Evolutionary conservation across 1,284 basidiomycete species (phyloP).

Genomic region (Irpex lacteus): DNA sequence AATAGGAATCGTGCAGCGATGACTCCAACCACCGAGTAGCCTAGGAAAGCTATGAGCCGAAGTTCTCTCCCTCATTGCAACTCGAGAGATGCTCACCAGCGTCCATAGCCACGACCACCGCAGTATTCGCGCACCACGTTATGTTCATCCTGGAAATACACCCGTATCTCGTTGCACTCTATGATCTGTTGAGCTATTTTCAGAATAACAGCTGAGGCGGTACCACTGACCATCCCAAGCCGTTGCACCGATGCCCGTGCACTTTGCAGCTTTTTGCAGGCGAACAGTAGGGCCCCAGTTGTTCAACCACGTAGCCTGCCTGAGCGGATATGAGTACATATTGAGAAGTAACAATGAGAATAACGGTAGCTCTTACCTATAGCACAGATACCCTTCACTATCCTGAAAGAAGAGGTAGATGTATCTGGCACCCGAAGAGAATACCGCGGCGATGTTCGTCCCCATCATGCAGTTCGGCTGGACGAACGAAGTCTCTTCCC

Average conservation of each 20-base stretch:
- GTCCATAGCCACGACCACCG: neutral
- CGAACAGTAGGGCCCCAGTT: neutral
- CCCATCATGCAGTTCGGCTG: slow-evolving; percentile 2
- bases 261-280: neutral
- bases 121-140: slow-evolving; percentile 6
- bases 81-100: slow-evolving; percentile 3
- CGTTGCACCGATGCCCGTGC: slow-evolving; percentile 10
- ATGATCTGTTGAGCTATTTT: neutral
- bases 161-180: slow-evolving; percentile 7
- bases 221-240: slow-evolving; percentile 3
- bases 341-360: neutral
- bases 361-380: neutral
- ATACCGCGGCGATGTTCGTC: slow-evolving; percentile 11
- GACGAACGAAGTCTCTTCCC: slow-evolving; percentile 4
- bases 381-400: slow-evolving; percentile 2
- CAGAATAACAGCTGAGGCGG: neutral
- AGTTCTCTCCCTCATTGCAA: neutral
- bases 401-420: slow-evolving; percentile 10
- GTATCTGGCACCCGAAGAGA: neutral
- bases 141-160: slow-evolving; percentile 10
- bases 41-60: neutral
- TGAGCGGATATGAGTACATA: neutral
- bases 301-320: neutral
- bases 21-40: neutral
- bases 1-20: neutral